phyloP scores from a whole-genome alignment of 2,329 filamentous ascomycete species.

The Colletotrichum noveboracense region DNA sequence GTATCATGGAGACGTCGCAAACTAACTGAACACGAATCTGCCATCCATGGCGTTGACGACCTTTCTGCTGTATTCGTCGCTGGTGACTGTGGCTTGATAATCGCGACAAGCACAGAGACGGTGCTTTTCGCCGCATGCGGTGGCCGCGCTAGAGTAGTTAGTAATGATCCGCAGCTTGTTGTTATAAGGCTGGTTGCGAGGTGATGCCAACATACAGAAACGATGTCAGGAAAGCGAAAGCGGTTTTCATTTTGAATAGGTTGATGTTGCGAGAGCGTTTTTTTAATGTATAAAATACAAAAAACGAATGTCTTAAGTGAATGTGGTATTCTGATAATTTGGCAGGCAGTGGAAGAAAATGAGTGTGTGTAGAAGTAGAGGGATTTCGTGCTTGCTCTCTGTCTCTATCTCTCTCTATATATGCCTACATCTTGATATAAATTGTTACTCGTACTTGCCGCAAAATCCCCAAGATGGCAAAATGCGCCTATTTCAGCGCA shows the following conservation, averaged over 20 bases:
- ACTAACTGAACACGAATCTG: not conserved
- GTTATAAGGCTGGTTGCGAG: not conserved
- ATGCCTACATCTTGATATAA: too few relatives aligned
- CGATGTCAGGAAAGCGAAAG: not conserved
- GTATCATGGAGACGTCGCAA: not conserved
- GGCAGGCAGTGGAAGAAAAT: not conserved
- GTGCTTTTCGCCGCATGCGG: rapidly evolving
- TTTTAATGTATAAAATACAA: too few relatives aligned
- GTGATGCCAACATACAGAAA: not conserved
- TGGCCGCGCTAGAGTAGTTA: not conserved
- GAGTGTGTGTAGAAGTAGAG: not conserved
- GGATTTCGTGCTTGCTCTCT: rapidly evolving
- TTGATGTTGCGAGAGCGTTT: not conserved
- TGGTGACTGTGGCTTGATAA: rapidly evolving
- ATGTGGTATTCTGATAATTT: rapidly evolving
- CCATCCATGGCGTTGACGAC: not conserved
- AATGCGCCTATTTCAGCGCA: not conserved
- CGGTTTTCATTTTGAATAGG: not conserved
- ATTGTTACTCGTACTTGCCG: too few relatives aligned
- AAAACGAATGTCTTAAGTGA: not conserved
- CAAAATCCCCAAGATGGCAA: not conserved
- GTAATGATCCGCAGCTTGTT: not conserved
- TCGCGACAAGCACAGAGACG: not conserved
- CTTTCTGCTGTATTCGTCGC: not conserved
- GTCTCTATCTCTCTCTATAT: not conserved